A percentile compares a stretch with the other conserved stretches of the same genome.
These are phyloP conservation scores for Chenopodium berlandieri DNA, from an alignment of 148 eudicot species.

Conservation along the genomic window DNA sequence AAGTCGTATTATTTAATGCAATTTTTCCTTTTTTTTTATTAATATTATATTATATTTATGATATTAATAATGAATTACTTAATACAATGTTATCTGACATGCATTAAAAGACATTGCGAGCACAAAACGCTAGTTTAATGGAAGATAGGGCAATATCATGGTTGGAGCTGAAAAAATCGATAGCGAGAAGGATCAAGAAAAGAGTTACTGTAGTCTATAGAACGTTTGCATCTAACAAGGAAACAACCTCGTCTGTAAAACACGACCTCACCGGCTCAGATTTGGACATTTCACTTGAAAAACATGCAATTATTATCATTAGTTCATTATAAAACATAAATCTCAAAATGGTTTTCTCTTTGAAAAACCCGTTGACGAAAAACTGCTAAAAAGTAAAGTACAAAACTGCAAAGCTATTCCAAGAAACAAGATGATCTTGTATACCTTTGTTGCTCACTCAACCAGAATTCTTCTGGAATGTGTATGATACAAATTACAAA, in stretches of 20 bases:
- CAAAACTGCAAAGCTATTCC: background rate
- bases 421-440: background rate
- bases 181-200: too few species aligned
- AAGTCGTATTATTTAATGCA: too few species aligned
- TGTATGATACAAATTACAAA: background rate
- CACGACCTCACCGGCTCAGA: background rate
- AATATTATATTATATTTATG: too few species aligned
- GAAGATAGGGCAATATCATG: too few species aligned
- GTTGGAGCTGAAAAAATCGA: too few species aligned
- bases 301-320: background rate
- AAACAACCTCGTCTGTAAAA: background rate
- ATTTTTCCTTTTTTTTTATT: too few species aligned
- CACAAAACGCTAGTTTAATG: too few species aligned
- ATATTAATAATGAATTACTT: too few species aligned
- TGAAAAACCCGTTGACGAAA: background rate
- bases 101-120: too few species aligned
- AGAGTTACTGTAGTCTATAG: too few species aligned
- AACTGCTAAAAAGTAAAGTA: background rate
- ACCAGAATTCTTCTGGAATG: conserved; percentile 13
- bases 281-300: background rate
- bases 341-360: background rate
- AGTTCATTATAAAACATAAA: background rate
- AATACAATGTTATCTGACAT: too few species aligned
- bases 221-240: too few species aligned
- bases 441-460: conserved; percentile 13